Evolutionary conservation across 345 rosid species (phyloP).

Genomic region (Citrus medica): DNA sequence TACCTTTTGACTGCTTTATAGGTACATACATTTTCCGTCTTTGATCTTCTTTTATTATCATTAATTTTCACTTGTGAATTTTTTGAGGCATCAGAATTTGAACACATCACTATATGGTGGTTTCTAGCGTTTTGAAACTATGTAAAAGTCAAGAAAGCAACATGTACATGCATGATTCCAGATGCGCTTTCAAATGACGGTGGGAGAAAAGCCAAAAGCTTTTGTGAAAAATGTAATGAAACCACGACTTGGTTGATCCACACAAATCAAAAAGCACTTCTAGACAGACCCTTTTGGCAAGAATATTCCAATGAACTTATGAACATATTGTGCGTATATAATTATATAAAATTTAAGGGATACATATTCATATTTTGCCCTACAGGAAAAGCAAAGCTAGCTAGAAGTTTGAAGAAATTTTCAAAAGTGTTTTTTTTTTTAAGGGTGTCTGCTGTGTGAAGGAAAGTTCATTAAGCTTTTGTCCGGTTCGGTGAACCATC

Average conservation of each 20-base stretch:
- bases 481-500: constrained; percentile 11
- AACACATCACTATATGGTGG: background rate
- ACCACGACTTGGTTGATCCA: background rate
- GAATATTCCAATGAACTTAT: background rate
- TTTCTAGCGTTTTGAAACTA: background rate
- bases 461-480: background rate
- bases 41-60: background rate
- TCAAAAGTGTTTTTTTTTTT: background rate
- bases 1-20: constrained; percentile 2
- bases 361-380: no score
- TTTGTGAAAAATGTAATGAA: background rate
- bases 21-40: background rate
- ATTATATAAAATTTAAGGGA: no score
- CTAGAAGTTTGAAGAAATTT: background rate
- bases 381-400: background rate
- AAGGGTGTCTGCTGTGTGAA: background rate
- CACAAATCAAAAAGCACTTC: background rate
- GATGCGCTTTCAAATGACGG: constrained; percentile 21
- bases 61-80: background rate
- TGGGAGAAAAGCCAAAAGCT: constrained; percentile 10
- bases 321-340: no score
- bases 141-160: constrained; percentile 23
- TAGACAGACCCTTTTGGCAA: no score
- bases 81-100: background rate
- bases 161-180: constrained; percentile 7